phyloP scores from a whole-genome alignment of 2,329 filamentous ascomycete genomes.

The Monosporascus sp. region DNA sequence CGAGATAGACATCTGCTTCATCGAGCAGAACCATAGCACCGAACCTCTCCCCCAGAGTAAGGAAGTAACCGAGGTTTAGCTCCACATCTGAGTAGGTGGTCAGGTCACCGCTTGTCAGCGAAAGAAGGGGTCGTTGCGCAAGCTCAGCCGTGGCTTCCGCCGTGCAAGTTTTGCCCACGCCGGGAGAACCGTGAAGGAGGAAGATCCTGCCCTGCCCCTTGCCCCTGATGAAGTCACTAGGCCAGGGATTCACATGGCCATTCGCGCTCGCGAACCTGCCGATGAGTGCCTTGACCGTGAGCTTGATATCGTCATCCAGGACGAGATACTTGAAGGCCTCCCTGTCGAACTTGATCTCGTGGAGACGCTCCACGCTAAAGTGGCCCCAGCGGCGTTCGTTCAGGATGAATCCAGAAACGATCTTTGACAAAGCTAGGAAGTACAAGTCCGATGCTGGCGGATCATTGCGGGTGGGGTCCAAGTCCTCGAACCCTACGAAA shows the following conservation, averaged over 20 bases:
- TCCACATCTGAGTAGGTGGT: conserved; percentile 36
- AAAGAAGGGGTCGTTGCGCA: conserved; percentile 44
- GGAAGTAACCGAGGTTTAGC: conserved; percentile 40
- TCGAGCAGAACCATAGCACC: conserved; percentile 50
- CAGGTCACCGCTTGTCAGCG: conserved; percentile 45
- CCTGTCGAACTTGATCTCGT: conserved; percentile 36
- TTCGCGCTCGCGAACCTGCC: conserved; percentile 39
- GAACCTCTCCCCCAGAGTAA: conserved; percentile 44
- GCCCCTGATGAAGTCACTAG: conserved; percentile 42
- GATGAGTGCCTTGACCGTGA: conserved; percentile 41
- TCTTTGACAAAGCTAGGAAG: conserved; percentile 36
- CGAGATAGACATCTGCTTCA: conserved; percentile 57
- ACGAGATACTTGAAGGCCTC: conserved; percentile 47
- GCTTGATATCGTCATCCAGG: conserved; percentile 42
- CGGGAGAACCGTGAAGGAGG: conserved; percentile 47
- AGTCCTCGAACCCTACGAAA: conserved; percentile 36
- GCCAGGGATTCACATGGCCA: conserved; percentile 38
- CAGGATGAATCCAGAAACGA: conserved; percentile 43
- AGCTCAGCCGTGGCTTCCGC: conserved; percentile 50
- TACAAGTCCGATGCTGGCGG: conserved; percentile 38
- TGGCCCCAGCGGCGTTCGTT: conserved; percentile 40
- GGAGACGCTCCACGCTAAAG: conserved; percentile 34
- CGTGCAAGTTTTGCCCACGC: conserved; percentile 54
- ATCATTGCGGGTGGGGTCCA: conserved; percentile 29
- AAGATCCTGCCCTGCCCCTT: conserved; percentile 47